These are phyloP conservation scores for Fusarium verticillioides DNA, from an alignment of 2,329 filamentous ascomycete genomes.

Conservation along the genomic window DNA sequence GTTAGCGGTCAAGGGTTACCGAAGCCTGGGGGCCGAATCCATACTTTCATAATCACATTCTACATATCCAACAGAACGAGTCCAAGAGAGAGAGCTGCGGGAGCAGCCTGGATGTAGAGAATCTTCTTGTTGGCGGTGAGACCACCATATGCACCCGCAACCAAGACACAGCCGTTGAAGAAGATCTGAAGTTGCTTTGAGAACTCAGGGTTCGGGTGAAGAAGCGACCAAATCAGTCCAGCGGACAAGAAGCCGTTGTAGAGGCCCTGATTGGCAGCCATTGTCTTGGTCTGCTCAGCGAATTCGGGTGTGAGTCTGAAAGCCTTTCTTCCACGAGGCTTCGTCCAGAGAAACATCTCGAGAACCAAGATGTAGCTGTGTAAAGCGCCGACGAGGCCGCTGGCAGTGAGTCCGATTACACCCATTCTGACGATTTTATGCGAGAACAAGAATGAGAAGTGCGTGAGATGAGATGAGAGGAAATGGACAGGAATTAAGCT, in stretches of 20 bases:
- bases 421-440: constrained; percentile 49
- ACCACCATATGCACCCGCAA: constrained; percentile 59
- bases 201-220: constrained; percentile 56
- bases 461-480: background rate
- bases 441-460: background rate
- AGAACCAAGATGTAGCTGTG: constrained; percentile 62
- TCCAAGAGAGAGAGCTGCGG: constrained; percentile 45
- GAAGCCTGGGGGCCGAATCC: background rate
- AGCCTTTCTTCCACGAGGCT: constrained; percentile 56
- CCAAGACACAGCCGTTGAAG: constrained; percentile 57
- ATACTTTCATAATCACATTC: background rate
- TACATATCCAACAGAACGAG: constrained; percentile 43
- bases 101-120: constrained; percentile 55
- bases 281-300: constrained; percentile 55
- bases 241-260: constrained; percentile 66
- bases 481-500: background rate
- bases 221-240: constrained; percentile 59
- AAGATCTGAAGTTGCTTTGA: constrained; percentile 58
- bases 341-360: constrained; percentile 63
- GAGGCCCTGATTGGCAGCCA: constrained; percentile 63
- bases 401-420: constrained; percentile 48
- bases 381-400: constrained; percentile 53
- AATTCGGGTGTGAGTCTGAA: constrained; percentile 59
- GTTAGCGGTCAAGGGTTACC: background rate
- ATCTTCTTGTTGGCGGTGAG: constrained; percentile 55